Percentiles rank a stretch among this genome's conserved stretches.
Evolutionary conservation across 2,329 filamentous ascomycete species (phyloP).

Genomic region (Phoma sp.): DNA sequence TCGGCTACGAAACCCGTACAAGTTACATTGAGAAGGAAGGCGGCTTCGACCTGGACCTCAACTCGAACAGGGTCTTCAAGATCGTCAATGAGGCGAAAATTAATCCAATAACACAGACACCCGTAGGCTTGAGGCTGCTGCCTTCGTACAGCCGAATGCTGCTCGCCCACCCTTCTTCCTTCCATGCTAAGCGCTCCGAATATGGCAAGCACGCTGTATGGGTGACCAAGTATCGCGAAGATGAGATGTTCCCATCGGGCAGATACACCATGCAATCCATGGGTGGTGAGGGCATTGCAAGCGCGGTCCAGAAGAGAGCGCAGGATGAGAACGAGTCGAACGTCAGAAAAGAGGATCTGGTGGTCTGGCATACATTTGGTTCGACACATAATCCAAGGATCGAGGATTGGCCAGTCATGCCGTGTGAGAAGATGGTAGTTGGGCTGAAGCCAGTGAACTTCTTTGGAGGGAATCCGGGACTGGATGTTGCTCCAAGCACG

Average conservation of each 20-base stretch:
- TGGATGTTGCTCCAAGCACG: conserved; percentile 30
- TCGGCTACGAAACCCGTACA: conserved; percentile 28
- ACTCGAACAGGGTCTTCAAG: conserved; percentile 53
- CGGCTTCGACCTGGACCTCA: conserved; percentile 27
- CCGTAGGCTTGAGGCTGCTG: conserved; percentile 60
- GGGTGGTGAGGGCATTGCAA: conserved; percentile 33
- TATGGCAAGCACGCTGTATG: conserved; percentile 36
- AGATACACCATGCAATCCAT: conserved; percentile 38
- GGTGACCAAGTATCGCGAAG: conserved; percentile 37
- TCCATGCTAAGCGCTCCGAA: conserved; percentile 31
- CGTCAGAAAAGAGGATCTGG: conserved; percentile 33
- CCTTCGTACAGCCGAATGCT: conserved; percentile 42
- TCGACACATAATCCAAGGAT: conserved; percentile 39
- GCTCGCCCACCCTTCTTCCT: conserved; percentile 31
- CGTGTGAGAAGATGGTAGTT: conserved; percentile 34
- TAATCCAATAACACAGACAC: conserved; percentile 59
- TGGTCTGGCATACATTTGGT: conserved; percentile 42
- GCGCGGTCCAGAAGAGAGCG: conserved; percentile 4
- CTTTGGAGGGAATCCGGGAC: conserved; percentile 32
- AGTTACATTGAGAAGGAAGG: conserved; percentile 20
- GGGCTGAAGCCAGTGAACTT: conserved; percentile 37
- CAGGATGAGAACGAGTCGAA: background rate
- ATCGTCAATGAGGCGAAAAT: conserved; percentile 57
- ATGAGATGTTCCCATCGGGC: conserved; percentile 34
- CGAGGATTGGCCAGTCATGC: conserved; percentile 45